These are phyloP conservation scores for Emericellopsis atlantica DNA, from an alignment of 2,329 filamentous ascomycete genomes.

Conservation along the genomic window DNA sequence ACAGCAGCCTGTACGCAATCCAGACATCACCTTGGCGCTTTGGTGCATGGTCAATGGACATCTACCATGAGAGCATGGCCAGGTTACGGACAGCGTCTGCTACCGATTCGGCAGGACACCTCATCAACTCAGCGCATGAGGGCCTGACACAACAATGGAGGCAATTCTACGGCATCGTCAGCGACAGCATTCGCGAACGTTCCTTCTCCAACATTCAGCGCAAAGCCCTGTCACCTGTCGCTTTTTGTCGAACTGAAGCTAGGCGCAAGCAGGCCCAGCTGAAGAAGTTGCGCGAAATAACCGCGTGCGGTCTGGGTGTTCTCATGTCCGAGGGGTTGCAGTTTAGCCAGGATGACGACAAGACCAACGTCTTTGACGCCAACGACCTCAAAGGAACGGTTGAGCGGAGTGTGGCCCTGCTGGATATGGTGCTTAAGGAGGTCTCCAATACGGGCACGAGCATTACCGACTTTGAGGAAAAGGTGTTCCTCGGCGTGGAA, in stretches of 20 bases:
- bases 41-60: constrained; percentile 57
- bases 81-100: constrained; percentile 25
- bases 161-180: constrained; percentile 71
- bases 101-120: constrained; percentile 12
- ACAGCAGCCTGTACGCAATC: constrained; percentile 70
- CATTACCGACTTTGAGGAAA: constrained; percentile 53
- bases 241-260: constrained; percentile 62
- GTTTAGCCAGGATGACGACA: constrained; percentile 48
- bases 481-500: constrained; percentile 49
- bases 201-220: constrained; percentile 60
- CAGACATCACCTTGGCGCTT: constrained; percentile 73
- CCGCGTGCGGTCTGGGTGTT: constrained; percentile 75
- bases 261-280: constrained; percentile 61
- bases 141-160: constrained; percentile 42
- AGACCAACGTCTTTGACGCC: constrained; percentile 33
- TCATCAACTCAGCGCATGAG: constrained; percentile 19
- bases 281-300: constrained; percentile 62
- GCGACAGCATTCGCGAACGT: constrained; percentile 60
- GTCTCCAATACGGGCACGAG: constrained; percentile 50
- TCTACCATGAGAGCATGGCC: constrained; percentile 49
- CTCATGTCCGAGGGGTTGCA: constrained; percentile 76
- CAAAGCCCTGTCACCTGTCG: constrained; percentile 66
- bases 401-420: constrained; percentile 68
- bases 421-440: constrained; percentile 73
- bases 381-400: constrained; percentile 57